These are phyloP conservation scores for Chaetoceros tenuissimus DNA, from an alignment of 108 stramenopile species.

Conservation along the genomic window DNA sequence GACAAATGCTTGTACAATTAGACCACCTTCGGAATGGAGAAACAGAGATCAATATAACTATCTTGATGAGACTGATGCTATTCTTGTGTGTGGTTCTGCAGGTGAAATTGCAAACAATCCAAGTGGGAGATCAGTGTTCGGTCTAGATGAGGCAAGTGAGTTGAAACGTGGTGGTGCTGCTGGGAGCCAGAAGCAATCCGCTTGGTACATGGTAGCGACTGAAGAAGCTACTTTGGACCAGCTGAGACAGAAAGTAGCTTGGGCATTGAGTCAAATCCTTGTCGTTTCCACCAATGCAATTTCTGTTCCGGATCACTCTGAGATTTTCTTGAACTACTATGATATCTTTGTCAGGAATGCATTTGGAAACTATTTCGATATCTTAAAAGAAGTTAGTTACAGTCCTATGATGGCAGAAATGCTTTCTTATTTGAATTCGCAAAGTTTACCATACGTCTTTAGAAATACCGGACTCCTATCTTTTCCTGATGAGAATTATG, in stretches of 20 bases:
- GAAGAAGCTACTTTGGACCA: slow-evolving; percentile 41
- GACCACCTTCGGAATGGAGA: no score
- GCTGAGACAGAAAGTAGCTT: slow-evolving; percentile 70
- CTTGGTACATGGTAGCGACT: slow-evolving; percentile 28
- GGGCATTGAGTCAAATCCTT: slow-evolving; percentile 58
- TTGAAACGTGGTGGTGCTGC: slow-evolving; percentile 9
- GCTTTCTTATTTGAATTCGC: slow-evolving; percentile 33
- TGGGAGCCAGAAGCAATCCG: slow-evolving; percentile 6
- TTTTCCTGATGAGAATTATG: slow-evolving; percentile 41
- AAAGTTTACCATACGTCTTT: slow-evolving; percentile 1
- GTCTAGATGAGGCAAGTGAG: no score
- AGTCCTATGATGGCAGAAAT: slow-evolving; percentile 46
- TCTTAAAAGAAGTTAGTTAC: slow-evolving; percentile 35
- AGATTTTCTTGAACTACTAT: no score
- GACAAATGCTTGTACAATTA: slow-evolving; percentile 14
- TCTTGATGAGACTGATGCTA: no score
- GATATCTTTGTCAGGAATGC: slow-evolving; percentile 54
- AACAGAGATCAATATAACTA: no score
- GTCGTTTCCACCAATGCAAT: slow-evolving; percentile 10
- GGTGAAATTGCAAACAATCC: no score
- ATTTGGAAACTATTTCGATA: no score
- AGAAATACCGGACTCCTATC: slow-evolving; percentile 6
- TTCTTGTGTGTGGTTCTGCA: no score
- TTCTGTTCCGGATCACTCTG: slow-evolving; percentile 23
- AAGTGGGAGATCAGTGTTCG: no score